Base-by-base conservation (phyloP, 2,329 filamentous ascomycete genomes). In the Colletotrichum australisinense region DNA sequence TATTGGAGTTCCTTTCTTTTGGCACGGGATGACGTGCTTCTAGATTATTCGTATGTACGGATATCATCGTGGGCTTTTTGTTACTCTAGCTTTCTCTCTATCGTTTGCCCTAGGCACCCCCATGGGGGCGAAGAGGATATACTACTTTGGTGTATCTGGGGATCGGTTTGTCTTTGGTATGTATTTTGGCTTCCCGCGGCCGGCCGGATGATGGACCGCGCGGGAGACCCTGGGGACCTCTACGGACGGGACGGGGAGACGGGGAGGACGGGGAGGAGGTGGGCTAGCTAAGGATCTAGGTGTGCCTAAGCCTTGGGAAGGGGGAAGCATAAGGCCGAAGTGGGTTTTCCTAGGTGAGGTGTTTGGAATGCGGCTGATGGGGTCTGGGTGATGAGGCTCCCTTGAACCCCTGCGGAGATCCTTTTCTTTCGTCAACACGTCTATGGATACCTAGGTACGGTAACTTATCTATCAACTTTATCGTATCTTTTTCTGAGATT, bases 321-420 rank as follows among this genome's bases (percentile, higher is more conserved):
- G n/a, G 49, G n/a, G 14, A 9, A 5, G 58, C 22, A 30, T 62
- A 42, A n/a, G 35, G 19, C 11, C 11, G 38, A 26, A 14, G 8
- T 11, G 53, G 38, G 19, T 6, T 19, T 26, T 5, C 24, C 22
- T n/a, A 5, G 28, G 14, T 24, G 42, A 49, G 8, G 63, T 42
- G 26, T 5, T 5, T 49, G 32, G 66, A 35, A 63, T 68, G 66
- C 59, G 57, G 66, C 49, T 68, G 66, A 63, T 63, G 22, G 22
- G 30, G 30, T 32, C 30, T 32, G 30, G 66, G 62, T n/a, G 16
- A n/a, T 49, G 42, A 49, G 66, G 66, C 66, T 68, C 66, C 66
- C 66, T 56, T 63, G 49, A 12, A 22, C 26, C 67, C 67, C 49
- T 55, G 66, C 46, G 56, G 16, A 30, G 46, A 68, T 63, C 49